Percentiles rank a stretch among this genome's conserved stretches.
Evolutionary conservation across 2,329 filamentous ascomycete genomes (phyloP).

Genomic region (Aspergillus phoenicis): DNA sequence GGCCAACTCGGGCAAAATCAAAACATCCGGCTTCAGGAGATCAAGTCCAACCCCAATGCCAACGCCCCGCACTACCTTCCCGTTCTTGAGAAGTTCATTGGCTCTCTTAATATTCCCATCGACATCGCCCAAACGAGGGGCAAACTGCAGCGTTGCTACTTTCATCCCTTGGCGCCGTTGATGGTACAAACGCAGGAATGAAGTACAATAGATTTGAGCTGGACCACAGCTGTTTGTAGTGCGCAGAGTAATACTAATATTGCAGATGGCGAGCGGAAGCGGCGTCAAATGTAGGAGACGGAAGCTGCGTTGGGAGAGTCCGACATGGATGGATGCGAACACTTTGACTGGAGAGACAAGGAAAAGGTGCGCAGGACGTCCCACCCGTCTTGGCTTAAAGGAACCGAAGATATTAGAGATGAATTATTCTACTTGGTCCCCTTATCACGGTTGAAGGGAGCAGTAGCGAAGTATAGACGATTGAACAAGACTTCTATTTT

Average conservation of each 20-base stretch:
- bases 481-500: too few relatives aligned
- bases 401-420: too few relatives aligned
- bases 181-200: background rate
- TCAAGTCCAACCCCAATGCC: slow-evolving; percentile 22
- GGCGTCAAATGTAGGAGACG: background rate
- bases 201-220: background rate
- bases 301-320: background rate
- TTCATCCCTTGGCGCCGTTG: slow-evolving; percentile 38
- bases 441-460: background rate
- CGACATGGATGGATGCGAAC: background rate
- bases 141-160: slow-evolving; percentile 52
- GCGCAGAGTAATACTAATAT: background rate
- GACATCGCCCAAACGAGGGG: slow-evolving; percentile 47
- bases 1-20: slow-evolving; percentile 65
- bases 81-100: slow-evolving; percentile 44
- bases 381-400: background rate
- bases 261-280: background rate
- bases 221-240: background rate
- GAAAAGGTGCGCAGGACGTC: background rate
- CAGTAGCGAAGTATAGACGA: too few relatives aligned
- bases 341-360: background rate
- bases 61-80: slow-evolving; percentile 25
- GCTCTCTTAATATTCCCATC: slow-evolving; percentile 49
- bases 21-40: slow-evolving; percentile 52
- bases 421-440: background rate